Percentiles rank a stretch among this genome's conserved stretches.
phyloP scores from a whole-genome alignment of 2,329 filamentous ascomycete species.

The Hymenoscyphus infarciens region DNA sequence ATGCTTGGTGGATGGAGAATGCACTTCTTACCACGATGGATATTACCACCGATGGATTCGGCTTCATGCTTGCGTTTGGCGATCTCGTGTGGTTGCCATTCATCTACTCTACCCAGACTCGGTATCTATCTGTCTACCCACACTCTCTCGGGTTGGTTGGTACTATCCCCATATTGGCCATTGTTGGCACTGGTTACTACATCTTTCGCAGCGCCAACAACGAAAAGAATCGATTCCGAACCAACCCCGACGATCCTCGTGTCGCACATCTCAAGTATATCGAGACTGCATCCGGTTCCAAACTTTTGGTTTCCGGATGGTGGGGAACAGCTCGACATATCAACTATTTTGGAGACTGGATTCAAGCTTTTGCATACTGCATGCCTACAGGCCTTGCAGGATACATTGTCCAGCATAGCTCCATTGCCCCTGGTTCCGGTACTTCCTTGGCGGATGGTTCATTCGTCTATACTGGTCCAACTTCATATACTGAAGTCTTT shows the following conservation, averaged over 20 bases:
- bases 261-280: slow-evolving; percentile 82
- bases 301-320: slow-evolving; percentile 82
- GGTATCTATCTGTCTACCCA: slow-evolving; percentile 81
- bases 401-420: slow-evolving; percentile 61
- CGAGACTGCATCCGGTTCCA: slow-evolving; percentile 76
- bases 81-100: slow-evolving; percentile 93
- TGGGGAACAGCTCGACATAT: slow-evolving; percentile 91
- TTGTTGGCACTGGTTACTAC: slow-evolving; percentile 73
- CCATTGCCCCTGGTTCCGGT: slow-evolving; percentile 48
- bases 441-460: slow-evolving; percentile 47
- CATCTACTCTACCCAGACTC: slow-evolving; percentile 77
- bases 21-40: slow-evolving; percentile 93
- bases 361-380: slow-evolving; percentile 87
- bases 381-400: slow-evolving; percentile 83
- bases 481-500: slow-evolving; percentile 61
- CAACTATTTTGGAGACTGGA: slow-evolving; percentile 95
- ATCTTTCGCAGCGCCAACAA: slow-evolving; percentile 94
- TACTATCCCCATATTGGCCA: slow-evolving; percentile 58
- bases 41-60: slow-evolving; percentile 88
- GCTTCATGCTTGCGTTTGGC: slow-evolving; percentile 91
- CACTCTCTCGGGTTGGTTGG: slow-evolving; percentile 70
- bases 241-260: slow-evolving; percentile 73
- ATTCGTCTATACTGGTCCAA: slow-evolving; percentile 47
- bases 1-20: slow-evolving; percentile 82
- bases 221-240: slow-evolving; percentile 93